Evolutionary conservation across 2,329 filamentous ascomycete species (phyloP).

Genomic region (Pseudogymnoascus sp.): DNA sequence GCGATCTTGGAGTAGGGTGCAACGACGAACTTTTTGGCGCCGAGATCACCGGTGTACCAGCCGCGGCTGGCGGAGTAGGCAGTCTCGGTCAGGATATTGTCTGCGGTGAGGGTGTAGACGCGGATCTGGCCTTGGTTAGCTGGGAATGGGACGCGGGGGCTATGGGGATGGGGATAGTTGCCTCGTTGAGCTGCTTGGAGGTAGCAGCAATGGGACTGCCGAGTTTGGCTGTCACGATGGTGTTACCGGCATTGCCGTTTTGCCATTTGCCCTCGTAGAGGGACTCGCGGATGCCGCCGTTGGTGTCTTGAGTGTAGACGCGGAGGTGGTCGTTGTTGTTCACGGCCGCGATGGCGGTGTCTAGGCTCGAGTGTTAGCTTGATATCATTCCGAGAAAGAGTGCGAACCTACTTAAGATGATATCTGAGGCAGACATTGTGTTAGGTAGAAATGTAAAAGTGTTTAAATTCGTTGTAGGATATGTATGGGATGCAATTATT

Average conservation of each 20-base stretch:
- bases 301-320: slow-evolving; percentile 11
- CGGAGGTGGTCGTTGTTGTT: slow-evolving; percentile 13
- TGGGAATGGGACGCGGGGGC: background rate
- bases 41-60: slow-evolving; percentile 15
- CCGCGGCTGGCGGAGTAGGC: slow-evolving; percentile 9
- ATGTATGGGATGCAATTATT: background rate
- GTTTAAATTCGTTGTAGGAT: background rate
- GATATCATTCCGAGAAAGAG: background rate
- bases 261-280: slow-evolving; percentile 12
- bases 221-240: slow-evolving; percentile 11
- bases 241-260: slow-evolving; percentile 5
- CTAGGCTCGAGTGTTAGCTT: background rate
- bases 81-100: slow-evolving; percentile 12
- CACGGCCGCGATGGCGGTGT: slow-evolving; percentile 11
- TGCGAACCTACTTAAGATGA: background rate
- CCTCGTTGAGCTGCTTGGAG: slow-evolving; percentile 1
- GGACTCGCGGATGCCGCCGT: slow-evolving; percentile 14
- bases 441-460: background rate
- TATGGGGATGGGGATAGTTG: background rate
- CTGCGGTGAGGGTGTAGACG: slow-evolving; percentile 12
- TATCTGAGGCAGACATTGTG: background rate
- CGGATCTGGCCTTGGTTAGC: slow-evolving; percentile 9
- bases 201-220: slow-evolving; percentile 15
- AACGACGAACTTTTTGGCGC: background rate
- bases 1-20: background rate